A percentile compares a stretch with the other conserved stretches of the same genome.
Conservation (phyloP, 23 red algal genomes). For the Cyanidium caldarium region DNA sequence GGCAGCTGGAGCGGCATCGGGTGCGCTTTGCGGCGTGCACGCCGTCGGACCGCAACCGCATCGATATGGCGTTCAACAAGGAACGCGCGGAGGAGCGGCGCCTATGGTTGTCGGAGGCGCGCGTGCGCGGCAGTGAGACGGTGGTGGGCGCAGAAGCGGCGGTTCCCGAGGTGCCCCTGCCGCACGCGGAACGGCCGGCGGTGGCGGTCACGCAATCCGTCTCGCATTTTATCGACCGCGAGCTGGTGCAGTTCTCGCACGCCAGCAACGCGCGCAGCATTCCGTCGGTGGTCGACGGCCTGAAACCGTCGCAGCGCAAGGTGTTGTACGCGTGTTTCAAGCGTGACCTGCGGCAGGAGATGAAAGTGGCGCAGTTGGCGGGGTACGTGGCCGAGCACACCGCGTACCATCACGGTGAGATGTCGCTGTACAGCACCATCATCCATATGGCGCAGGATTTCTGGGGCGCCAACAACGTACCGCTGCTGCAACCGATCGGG, state of each 20-base stretch:
- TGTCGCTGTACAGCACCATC: conserved; percentile 73
- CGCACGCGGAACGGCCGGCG: not conserved
- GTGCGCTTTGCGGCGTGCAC: conserved; percentile 34
- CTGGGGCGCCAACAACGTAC: conserved; percentile 77
- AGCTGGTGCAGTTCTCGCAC: conserved; percentile 85
- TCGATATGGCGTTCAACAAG: conserved; percentile 90
- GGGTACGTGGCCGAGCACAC: conserved; percentile 94
- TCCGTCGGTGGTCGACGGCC: conserved; percentile 75
- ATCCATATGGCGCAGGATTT: conserved; percentile 86
- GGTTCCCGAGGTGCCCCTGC: not conserved
- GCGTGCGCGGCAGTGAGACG: too few relatives aligned
- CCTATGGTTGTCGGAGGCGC: conserved; percentile 43
- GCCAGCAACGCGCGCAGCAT: conserved; percentile 85
- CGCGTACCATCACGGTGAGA: conserved; percentile 92
- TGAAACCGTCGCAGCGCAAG: conserved; percentile 91
- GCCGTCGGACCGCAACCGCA: conserved; percentile 18
- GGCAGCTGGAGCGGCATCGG: conserved; percentile 51
- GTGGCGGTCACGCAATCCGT: conserved; percentile 10
- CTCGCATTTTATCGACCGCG: conserved; percentile 84
- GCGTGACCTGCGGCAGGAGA: conserved; percentile 47
- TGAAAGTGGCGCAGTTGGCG: conserved; percentile 90
- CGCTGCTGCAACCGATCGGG: conserved; percentile 62
- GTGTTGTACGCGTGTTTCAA: conserved; percentile 90
- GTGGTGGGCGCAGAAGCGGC: too few relatives aligned
- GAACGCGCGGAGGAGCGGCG: conserved; percentile 57